Evolutionary conservation across 2,329 filamentous ascomycete species (phyloP).

Genomic region (Lasiodiplodia hormozganensis): DNA sequence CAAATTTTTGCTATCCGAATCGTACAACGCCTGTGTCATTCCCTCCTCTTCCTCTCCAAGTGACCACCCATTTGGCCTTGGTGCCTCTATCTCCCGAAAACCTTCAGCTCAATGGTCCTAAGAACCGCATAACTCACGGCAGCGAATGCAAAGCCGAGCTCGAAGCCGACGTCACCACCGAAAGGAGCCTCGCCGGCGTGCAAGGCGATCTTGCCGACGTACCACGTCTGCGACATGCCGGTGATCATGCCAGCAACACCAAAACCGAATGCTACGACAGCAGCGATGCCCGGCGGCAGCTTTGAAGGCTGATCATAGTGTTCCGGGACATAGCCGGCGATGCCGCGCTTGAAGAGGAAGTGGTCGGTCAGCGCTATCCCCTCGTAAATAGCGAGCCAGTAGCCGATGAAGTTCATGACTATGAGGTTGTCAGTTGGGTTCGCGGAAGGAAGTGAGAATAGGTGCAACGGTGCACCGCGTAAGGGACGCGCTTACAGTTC

Average conservation of each 20-base stretch:
- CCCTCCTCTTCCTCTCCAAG: background rate
- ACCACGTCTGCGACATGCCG: slow-evolving; percentile 75
- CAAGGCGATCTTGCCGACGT: slow-evolving; percentile 69
- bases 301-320: slow-evolving; percentile 64
- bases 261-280: slow-evolving; percentile 66
- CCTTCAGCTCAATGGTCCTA: slow-evolving; percentile 57
- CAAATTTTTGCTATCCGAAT: background rate
- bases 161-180: slow-evolving; percentile 69
- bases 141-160: slow-evolving; percentile 69
- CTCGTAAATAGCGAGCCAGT: slow-evolving; percentile 78
- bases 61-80: slow-evolving; percentile 22
- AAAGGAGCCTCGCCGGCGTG: slow-evolving; percentile 59
- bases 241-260: slow-evolving; percentile 71
- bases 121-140: slow-evolving; percentile 60
- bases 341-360: slow-evolving; percentile 70
- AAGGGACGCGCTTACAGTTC: slow-evolving; percentile 6
- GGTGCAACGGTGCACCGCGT: background rate
- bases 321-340: slow-evolving; percentile 65
- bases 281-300: slow-evolving; percentile 70
- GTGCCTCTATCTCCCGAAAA: slow-evolving; percentile 48
- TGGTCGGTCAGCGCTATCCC: slow-evolving; percentile 71
- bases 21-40: background rate
- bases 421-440: slow-evolving; percentile 58
- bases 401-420: slow-evolving; percentile 66
- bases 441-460: background rate